These are phyloP conservation scores for Fomes fomentarius DNA, from an alignment of 1,284 basidiomycete species.

Conservation along the genomic window DNA sequence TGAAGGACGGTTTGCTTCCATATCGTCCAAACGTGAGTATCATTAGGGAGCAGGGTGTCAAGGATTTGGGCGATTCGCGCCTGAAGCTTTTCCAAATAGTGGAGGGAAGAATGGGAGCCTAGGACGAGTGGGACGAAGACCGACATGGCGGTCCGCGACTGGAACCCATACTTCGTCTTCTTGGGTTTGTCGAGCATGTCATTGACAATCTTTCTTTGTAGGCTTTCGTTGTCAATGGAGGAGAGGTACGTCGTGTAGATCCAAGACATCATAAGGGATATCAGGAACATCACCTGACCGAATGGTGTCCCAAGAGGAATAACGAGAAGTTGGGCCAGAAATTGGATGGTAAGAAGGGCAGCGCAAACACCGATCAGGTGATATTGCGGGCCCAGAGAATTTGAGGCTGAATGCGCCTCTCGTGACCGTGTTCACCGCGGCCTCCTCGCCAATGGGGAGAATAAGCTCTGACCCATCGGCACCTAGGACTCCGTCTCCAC, in stretches of 20 bases:
- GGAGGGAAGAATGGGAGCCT: not conserved
- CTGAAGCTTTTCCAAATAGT: not conserved
- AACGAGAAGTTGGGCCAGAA: conserved; percentile 21
- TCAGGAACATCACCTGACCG: conserved; percentile 23
- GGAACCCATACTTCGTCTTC: conserved; percentile 8
- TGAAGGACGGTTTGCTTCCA: too few relatives aligned
- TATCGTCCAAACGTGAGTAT: too few relatives aligned
- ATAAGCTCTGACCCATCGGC: conserved; percentile 5
- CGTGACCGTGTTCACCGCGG: conserved; percentile 14
- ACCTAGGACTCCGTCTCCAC: conserved; percentile 12
- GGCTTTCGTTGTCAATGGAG: conserved; percentile 14
- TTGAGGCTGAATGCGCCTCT: conserved; percentile 13
- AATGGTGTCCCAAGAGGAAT: conserved; percentile 20
- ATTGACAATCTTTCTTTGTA: conserved; percentile 14
- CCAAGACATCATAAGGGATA: conserved; percentile 22
- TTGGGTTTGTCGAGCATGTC: not conserved
- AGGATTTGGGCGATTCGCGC: conserved; percentile 4
- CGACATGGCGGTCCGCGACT: conserved; percentile 16
- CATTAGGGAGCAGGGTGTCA: conserved; percentile 12
- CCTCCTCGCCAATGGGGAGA: conserved; percentile 12
- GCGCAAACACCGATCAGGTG: conserved; percentile 16
- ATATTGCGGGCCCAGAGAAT: conserved; percentile 10
- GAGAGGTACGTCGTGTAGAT: conserved; percentile 19
- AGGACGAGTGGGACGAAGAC: conserved; percentile 18
- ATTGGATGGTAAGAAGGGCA: conserved; percentile 19